Conservation (phyloP, 257 asterid genomes). For the Solanum pimpinellifolium region DNA sequence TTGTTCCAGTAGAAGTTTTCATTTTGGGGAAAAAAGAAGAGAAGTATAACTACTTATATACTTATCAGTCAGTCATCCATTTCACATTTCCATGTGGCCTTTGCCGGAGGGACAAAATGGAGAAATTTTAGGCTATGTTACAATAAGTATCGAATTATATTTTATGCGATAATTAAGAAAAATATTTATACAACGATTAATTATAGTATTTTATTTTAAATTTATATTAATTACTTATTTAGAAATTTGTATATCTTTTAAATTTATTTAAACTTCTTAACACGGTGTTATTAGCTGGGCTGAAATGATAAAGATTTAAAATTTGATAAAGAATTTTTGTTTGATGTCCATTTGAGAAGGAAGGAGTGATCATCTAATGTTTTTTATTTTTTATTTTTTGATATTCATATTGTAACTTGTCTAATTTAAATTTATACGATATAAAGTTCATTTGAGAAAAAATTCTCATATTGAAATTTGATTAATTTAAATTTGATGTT, state of each 20-base stretch:
- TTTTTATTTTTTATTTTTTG: too few species aligned
- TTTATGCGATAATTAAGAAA: too few species aligned
- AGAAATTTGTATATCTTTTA: too few species aligned
- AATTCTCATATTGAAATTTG: fast-evolving
- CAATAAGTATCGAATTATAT: too few species aligned
- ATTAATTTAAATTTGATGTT: too few species aligned
- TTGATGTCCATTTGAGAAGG: not conserved
- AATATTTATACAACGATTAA: too few species aligned
- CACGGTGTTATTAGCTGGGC: fast-evolving
- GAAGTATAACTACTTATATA: not conserved
- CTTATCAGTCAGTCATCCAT: not conserved
- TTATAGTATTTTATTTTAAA: too few species aligned
- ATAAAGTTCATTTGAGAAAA: not conserved
- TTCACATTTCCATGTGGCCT: not conserved
- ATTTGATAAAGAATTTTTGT: not conserved
- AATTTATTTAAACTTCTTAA: too few species aligned
- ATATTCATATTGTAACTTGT: not conserved
- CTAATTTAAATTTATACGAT: not conserved
- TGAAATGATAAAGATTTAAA: too few species aligned
- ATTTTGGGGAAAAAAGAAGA: not conserved
- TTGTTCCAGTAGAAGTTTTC: not conserved
- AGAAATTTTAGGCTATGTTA: not conserved
- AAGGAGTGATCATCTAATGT: not conserved
- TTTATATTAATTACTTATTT: too few species aligned
- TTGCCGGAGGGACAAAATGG: not conserved